phyloP scores from a whole-genome alignment of 2,329 filamentous ascomycete genomes.

The Colletotrichum tabaci region DNA sequence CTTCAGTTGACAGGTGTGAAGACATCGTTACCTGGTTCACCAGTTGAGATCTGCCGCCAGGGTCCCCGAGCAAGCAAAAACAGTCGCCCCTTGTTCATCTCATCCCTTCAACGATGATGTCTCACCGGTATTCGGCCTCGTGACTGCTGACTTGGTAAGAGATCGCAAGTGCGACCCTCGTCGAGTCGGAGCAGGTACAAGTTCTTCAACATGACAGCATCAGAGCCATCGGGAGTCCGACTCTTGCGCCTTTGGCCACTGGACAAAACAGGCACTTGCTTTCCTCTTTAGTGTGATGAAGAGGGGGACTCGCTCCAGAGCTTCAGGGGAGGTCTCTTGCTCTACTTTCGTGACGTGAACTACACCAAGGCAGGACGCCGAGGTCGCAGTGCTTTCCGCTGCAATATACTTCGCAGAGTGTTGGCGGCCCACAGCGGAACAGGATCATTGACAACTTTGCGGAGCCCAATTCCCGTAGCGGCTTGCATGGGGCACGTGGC shows the following conservation, averaged over 20 bases:
- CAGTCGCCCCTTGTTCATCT: not conserved
- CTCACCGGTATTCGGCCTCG: not conserved
- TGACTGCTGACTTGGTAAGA: not conserved
- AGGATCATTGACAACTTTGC: conserved; percentile 26
- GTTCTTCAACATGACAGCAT: not conserved
- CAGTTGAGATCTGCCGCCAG: conserved; percentile 38
- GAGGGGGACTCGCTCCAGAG: not conserved
- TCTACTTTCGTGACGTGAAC: conserved; percentile 13
- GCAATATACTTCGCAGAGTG: too few relatives aligned
- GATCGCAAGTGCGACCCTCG: not conserved
- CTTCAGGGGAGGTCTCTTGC: not conserved
- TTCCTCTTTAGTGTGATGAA: not conserved
- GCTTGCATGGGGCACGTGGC: not conserved
- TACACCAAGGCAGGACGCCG: conserved; percentile 20
- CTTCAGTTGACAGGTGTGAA: conserved; percentile 36
- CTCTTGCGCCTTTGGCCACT: not conserved
- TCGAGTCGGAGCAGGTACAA: not conserved
- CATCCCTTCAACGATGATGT: not conserved
- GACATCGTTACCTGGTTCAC: conserved; percentile 35
- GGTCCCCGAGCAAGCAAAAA: conserved; percentile 18
- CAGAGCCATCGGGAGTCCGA: not conserved
- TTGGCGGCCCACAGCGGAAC: conserved; percentile 14
- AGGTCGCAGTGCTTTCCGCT: conserved; percentile 2
- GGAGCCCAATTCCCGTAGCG: conserved; percentile 18
- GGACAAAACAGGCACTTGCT: not conserved